phyloP scores from a whole-genome alignment of 495 filamentous ascomycete genomes.

The Daldinia concentrica region DNA sequence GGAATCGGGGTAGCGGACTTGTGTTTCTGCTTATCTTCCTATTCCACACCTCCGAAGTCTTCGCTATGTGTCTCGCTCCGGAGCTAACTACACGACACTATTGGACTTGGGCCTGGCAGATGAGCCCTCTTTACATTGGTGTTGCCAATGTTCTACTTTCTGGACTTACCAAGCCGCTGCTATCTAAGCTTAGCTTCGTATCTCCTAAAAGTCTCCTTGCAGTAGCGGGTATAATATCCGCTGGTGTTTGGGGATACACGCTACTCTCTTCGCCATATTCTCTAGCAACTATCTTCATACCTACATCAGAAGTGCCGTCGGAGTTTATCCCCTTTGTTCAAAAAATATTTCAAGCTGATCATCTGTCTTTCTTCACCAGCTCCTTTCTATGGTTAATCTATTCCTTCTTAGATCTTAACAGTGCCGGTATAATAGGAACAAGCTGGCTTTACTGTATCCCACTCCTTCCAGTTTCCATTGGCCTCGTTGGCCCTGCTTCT shows the following conservation, averaged over 20 bases:
- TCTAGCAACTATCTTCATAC: constrained; percentile 25
- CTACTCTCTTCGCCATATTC: constrained; percentile 19
- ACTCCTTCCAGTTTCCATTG: neutral
- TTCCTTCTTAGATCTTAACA: constrained; percentile 25
- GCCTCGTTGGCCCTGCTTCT: constrained; percentile 14
- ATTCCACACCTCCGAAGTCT: constrained; percentile 25
- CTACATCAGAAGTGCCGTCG: constrained; percentile 1
- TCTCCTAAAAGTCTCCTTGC: constrained; percentile 13
- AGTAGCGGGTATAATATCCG: constrained; percentile 10
- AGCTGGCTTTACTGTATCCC: constrained; percentile 7
- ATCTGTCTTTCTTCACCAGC: constrained; percentile 10
- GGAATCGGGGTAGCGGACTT: neutral
- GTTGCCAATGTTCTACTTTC: constrained; percentile 9
- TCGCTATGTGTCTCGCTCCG: constrained; percentile 29
- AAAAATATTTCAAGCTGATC: constrained; percentile 18
- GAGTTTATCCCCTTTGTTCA: constrained; percentile 15
- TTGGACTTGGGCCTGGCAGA: constrained; percentile 38
- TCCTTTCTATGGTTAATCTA: constrained; percentile 30
- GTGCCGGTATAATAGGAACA: constrained; percentile 3
- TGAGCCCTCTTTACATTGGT: constrained; percentile 29
- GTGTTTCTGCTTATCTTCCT: constrained; percentile 18
- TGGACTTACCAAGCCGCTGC: neutral
- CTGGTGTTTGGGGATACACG: constrained; percentile 20
- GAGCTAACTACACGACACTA: constrained; percentile 23
- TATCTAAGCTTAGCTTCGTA: neutral